These are phyloP conservation scores for Kwoniella heveanensis DNA, from an alignment of 768 basidiomycete species.

Conservation along the genomic window DNA sequence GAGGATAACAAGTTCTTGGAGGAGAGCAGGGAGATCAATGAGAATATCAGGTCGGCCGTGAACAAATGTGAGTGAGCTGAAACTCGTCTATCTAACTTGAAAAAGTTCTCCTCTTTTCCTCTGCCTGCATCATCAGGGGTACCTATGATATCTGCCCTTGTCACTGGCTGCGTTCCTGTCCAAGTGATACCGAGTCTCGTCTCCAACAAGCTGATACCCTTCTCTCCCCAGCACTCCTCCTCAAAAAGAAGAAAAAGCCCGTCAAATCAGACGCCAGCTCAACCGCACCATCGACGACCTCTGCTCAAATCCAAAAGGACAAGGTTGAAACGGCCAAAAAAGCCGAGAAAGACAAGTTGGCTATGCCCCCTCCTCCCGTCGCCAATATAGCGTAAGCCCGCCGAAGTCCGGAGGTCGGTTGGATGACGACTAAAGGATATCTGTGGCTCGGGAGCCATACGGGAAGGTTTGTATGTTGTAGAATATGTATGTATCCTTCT, in stretches of 20 bases:
- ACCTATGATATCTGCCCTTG: too few species aligned
- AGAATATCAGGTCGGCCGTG: constrained; percentile 88
- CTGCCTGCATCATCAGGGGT: too few species aligned
- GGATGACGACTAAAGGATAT: too few species aligned
- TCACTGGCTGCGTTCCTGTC: too few species aligned
- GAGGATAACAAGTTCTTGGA: constrained; percentile 92
- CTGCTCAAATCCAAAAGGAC: constrained; percentile 14
- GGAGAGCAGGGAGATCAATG: constrained; percentile 85
- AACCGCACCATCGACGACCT: neutral
- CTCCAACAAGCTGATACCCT: neutral
- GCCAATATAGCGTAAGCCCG: constrained; percentile 27
- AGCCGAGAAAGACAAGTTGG: constrained; percentile 42
- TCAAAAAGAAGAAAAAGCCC: constrained; percentile 52
- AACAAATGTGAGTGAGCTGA: constrained; percentile 64
- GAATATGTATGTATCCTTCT: constrained; percentile 4
- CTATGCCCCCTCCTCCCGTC: constrained; percentile 44
- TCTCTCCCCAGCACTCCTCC: constrained; percentile 29
- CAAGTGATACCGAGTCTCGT: too few species aligned
- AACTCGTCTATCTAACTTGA: neutral
- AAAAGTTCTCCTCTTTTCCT: neutral
- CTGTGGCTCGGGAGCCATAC: neutral
- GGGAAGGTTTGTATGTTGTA: constrained; percentile 1
- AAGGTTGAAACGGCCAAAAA: constrained; percentile 28
- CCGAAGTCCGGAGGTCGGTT: too few species aligned
- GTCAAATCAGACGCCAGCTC: constrained; percentile 22